A percentile compares a stretch with the other conserved stretches of the same genome.
Evolutionary conservation across 2,329 filamentous ascomycete species (phyloP).

Genomic region (Alternaria conjuncta): DNA sequence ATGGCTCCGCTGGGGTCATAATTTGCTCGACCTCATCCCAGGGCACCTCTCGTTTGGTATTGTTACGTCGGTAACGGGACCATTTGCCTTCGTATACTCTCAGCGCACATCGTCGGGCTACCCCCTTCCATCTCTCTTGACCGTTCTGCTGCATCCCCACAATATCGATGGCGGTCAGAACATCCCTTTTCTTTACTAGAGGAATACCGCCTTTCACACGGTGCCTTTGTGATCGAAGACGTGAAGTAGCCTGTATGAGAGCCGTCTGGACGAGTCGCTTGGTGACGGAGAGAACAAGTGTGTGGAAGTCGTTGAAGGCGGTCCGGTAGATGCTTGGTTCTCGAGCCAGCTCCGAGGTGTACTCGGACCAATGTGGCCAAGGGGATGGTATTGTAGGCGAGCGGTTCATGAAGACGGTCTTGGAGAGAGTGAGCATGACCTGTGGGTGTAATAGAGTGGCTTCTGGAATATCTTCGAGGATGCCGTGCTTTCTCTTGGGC

Average conservation of each 20-base stretch:
- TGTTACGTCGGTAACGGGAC: slow-evolving; percentile 4
- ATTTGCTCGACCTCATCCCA: slow-evolving; percentile 50
- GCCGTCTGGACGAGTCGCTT: slow-evolving; percentile 72
- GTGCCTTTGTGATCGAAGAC: slow-evolving; percentile 61
- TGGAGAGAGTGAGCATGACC: slow-evolving; percentile 40
- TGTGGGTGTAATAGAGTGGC: slow-evolving; percentile 38
- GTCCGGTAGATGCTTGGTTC: slow-evolving; percentile 76
- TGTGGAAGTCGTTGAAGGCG: slow-evolving; percentile 77
- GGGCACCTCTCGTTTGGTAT: slow-evolving; percentile 49
- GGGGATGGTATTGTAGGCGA: slow-evolving; percentile 33
- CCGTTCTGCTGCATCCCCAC: slow-evolving; percentile 58
- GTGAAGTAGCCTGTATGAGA: slow-evolving; percentile 73
- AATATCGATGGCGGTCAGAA: slow-evolving; percentile 61
- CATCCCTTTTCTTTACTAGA: slow-evolving; percentile 56
- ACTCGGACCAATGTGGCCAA: slow-evolving; percentile 43
- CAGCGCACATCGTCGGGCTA: slow-evolving; percentile 60
- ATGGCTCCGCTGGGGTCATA: slow-evolving; percentile 15
- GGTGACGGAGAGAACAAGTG: slow-evolving; percentile 70
- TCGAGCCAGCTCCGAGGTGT: slow-evolving; percentile 27
- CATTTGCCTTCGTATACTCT: slow-evolving; percentile 50
- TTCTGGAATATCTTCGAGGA: slow-evolving; percentile 43
- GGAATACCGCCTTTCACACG: slow-evolving; percentile 38
- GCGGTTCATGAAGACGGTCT: slow-evolving; percentile 47
- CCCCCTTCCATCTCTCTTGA: slow-evolving; percentile 58
- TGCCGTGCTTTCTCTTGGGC: not conserved